phyloP scores from a whole-genome alignment of 2,329 filamentous ascomycete species.

The Emergomyces orientalis region DNA sequence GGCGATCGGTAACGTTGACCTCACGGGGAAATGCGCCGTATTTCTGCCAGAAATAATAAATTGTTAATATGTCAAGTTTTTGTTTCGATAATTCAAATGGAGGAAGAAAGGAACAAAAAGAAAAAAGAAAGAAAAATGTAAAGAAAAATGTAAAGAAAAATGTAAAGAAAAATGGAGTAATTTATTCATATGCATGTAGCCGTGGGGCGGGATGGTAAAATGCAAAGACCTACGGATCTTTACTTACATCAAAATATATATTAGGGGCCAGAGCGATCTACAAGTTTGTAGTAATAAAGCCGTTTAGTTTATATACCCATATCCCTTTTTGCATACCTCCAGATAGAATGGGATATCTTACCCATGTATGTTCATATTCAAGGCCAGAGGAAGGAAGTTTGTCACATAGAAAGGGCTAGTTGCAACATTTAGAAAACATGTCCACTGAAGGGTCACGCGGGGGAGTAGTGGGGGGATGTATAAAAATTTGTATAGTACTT shows the following conservation, averaged over 20 bases:
- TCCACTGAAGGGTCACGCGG: not conserved
- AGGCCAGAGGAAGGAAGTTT: conserved; percentile 1
- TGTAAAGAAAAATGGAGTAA: too few species aligned
- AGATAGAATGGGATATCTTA: not conserved
- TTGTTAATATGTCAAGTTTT: too few species aligned
- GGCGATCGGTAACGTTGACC: conserved; percentile 6
- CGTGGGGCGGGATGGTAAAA: not conserved
- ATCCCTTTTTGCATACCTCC: not conserved
- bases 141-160: too few species aligned
- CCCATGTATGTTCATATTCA: conserved; percentile 2
- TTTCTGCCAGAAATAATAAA: not conserved
- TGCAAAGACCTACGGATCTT: too few species aligned
- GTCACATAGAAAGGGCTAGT: not conserved
- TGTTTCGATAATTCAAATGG: too few species aligned
- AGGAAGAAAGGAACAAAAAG: too few species aligned
- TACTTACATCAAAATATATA: conserved; percentile 5
- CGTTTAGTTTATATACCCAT: not conserved
- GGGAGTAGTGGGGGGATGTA: not conserved
- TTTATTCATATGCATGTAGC: not conserved
- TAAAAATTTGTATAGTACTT: not conserved
- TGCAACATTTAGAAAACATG: not conserved
- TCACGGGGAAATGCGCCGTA: not conserved
- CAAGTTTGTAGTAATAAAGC: not conserved
- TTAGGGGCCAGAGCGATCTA: conserved; percentile 1
- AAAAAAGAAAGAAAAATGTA: too few species aligned